Evolutionary conservation across 1,139 yeast species (phyloP).

Genomic region (Zhuliangozyma parablackwelliae): DNA sequence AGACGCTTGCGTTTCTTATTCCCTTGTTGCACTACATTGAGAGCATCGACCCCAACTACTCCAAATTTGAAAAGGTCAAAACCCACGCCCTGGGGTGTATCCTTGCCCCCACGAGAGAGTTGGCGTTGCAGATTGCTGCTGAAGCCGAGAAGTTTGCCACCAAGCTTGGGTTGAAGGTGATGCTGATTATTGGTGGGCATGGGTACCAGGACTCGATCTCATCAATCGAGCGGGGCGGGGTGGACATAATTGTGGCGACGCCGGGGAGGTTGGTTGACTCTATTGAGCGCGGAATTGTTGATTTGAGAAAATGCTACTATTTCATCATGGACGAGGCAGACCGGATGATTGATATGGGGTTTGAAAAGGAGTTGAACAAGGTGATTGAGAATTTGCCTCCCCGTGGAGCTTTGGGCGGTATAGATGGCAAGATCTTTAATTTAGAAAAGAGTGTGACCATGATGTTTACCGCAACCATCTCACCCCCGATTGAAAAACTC

Average conservation of each 20-base stretch:
- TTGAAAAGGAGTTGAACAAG: constrained; percentile 70
- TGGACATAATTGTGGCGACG: constrained; percentile 84
- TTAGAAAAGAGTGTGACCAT: constrained; percentile 44
- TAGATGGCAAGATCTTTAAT: constrained; percentile 26
- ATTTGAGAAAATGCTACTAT: constrained; percentile 58
- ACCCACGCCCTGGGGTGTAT: constrained; percentile 56
- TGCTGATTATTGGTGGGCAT: constrained; percentile 87
- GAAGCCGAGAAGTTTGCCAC: constrained; percentile 55
- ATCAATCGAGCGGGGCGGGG: constrained; percentile 45
- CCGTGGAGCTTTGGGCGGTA: constrained; percentile 15
- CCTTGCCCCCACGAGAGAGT: constrained; percentile 89
- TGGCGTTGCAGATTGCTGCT: constrained; percentile 77
- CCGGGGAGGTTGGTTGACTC: constrained; percentile 89
- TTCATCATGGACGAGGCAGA: constrained; percentile 91
- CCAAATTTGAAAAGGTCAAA: constrained; percentile 25
- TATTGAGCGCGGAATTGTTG: constrained; percentile 60
- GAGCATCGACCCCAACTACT: constrained; percentile 30
- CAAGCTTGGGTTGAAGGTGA: constrained; percentile 43
- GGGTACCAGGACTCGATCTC: constrained; percentile 69
- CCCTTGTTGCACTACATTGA: constrained; percentile 65
- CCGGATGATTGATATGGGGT: constrained; percentile 92
- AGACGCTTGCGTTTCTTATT: constrained; percentile 76
- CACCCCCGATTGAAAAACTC: constrained; percentile 64
- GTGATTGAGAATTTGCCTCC: constrained; percentile 50
- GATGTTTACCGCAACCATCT: constrained; percentile 95